Percentiles rank a stretch among this genome's conserved stretches.
Conservation (phyloP, 2,329 filamentous ascomycete genomes). For the Talaromyces marneffei region DNA sequence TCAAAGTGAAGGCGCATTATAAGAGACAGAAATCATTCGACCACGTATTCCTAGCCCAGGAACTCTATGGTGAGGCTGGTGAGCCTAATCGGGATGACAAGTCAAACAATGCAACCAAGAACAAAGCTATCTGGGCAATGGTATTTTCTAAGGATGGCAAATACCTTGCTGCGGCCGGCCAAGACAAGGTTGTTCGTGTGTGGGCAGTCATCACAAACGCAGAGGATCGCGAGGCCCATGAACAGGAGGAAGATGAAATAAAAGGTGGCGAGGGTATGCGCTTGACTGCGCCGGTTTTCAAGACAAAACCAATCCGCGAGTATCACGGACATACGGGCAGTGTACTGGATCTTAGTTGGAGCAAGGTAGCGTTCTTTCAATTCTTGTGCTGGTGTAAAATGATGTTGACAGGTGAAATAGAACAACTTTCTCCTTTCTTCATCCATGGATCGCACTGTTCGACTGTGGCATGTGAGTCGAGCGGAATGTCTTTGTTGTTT, state of each 20-base stretch:
- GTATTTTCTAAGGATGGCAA: slow-evolving; percentile 90
- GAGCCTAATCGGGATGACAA: slow-evolving; percentile 27
- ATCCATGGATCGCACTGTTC: slow-evolving; percentile 96
- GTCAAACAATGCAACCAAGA: slow-evolving; percentile 13
- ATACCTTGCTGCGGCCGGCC: slow-evolving; percentile 86
- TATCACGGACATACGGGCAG: slow-evolving; percentile 80
- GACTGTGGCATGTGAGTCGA: slow-evolving; percentile 84
- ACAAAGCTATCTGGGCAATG: slow-evolving; percentile 78
- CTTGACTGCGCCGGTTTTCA: slow-evolving; percentile 86
- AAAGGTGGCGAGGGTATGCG: slow-evolving; percentile 52
- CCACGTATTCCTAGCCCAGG: slow-evolving; percentile 83
- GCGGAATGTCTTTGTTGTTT: slow-evolving; percentile 86
- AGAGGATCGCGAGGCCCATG: slow-evolving; percentile 69
- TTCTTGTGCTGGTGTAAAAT: neutral
- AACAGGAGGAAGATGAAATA: slow-evolving; percentile 57
- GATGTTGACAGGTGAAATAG: slow-evolving; percentile 26
- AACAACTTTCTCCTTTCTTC: slow-evolving; percentile 95
- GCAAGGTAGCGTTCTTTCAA: slow-evolving; percentile 56
- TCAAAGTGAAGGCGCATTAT: slow-evolving; percentile 73
- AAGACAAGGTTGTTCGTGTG: slow-evolving; percentile 76
- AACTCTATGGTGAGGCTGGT: slow-evolving; percentile 61
- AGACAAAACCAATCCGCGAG: slow-evolving; percentile 68
- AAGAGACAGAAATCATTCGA: slow-evolving; percentile 80
- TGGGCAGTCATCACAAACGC: slow-evolving; percentile 81
- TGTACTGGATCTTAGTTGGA: slow-evolving; percentile 91